Conservation (phyloP, 2,329 filamentous ascomycete species). For the Parascedosporium putredinis region DNA sequence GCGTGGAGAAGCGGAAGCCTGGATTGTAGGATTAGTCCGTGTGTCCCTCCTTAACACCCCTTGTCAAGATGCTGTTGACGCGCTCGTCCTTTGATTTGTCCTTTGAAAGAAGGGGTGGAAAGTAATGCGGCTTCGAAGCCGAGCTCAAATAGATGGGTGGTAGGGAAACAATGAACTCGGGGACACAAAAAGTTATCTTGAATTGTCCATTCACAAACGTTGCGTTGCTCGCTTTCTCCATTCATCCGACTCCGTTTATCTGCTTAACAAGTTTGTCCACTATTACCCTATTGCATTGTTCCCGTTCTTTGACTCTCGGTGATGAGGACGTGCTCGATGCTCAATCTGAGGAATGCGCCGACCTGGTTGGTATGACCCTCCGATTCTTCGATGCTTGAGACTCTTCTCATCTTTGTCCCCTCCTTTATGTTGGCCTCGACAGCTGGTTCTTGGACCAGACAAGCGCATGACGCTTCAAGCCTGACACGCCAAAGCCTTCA, state of each 20-base stretch:
- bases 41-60: neutral
- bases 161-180: neutral
- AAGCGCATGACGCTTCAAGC: no score
- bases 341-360: no score
- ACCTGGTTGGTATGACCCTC: no score
- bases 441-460: no score
- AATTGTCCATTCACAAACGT: neutral
- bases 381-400: no score
- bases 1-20: no score
- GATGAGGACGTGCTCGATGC: no score
- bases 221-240: neutral
- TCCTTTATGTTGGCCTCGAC: no score
- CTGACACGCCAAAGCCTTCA: no score
- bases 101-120: no score
- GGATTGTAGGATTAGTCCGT: neutral
- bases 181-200: neutral
- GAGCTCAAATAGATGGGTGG: neutral
- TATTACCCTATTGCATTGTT: neutral
- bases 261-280: neutral
- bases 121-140: no score
- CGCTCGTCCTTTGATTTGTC: neutral
- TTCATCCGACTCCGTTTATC: neutral
- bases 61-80: neutral
- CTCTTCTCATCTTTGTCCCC: no score
- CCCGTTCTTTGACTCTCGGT: neutral